These are phyloP conservation scores for Schoenoplectus triqueter DNA, from an alignment of 202 grass and related monocot species.

Conservation along the genomic window DNA sequence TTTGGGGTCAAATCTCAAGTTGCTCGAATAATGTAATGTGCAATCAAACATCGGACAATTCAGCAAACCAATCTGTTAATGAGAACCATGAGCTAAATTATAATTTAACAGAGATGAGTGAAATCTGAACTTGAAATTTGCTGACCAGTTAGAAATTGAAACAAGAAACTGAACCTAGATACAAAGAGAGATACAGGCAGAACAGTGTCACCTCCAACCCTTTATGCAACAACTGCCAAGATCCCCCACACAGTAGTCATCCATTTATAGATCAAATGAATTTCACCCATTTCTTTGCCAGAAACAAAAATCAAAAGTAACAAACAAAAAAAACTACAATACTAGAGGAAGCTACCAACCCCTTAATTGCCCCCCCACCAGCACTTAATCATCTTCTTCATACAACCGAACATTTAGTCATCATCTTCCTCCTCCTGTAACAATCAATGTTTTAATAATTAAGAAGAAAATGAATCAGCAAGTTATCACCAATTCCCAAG, in stretches of 20 bases:
- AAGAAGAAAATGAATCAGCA: neutral
- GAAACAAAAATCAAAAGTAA: neutral
- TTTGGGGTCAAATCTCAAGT: too few relatives aligned
- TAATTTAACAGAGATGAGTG: neutral
- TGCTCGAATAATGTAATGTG: neutral
- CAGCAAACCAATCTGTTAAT: neutral
- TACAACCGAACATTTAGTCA: constrained; percentile 28
- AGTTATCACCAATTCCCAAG: neutral
- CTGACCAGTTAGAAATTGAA: constrained; percentile 22
- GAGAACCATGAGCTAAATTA: neutral
- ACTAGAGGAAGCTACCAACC: constrained; percentile 27
- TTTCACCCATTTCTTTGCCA: constrained; percentile 33
- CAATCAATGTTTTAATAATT: neutral
- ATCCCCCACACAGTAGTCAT: constrained; percentile 1
- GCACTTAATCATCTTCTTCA: neutral
- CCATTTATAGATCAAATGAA: constrained; percentile 34
- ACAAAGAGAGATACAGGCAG: constrained; percentile 33
- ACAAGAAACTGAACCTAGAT: constrained; percentile 32
- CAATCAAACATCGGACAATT: neutral
- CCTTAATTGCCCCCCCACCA: neutral
- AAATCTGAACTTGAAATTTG: constrained; percentile 7
- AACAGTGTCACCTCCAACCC: constrained; percentile 13
- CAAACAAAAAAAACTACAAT: constrained; percentile 32
- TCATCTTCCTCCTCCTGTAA: constrained; percentile 35
- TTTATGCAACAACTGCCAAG: constrained; percentile 8